phyloP scores from a whole-genome alignment of 345 rosid genomes.

The Microcos paniculata region DNA sequence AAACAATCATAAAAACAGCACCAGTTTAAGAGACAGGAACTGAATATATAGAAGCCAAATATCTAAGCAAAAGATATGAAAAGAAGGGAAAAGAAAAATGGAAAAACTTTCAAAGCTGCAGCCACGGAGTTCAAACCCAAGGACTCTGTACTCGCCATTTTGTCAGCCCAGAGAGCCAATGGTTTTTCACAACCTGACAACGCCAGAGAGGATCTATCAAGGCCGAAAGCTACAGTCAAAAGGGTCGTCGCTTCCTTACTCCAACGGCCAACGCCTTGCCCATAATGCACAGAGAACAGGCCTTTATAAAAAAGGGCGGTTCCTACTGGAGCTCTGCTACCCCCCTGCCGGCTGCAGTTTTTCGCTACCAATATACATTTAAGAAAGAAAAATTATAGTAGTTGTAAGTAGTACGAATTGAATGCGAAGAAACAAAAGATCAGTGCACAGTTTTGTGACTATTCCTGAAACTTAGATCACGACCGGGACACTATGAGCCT shows the following conservation, averaged over 20 bases:
- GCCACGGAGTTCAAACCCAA: not conserved
- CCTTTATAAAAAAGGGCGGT: not conserved
- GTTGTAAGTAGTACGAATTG: not conserved
- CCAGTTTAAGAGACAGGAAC: not conserved
- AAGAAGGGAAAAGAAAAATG: not conserved
- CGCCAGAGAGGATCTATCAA: not conserved
- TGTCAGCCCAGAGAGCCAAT: slow-evolving; percentile 1
- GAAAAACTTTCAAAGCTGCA: not conserved
- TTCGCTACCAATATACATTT: not conserved
- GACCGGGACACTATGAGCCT: not conserved
- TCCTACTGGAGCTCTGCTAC: not conserved
- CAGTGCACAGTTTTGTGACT: not conserved
- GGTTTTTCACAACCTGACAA: not conserved
- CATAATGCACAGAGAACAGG: not conserved
- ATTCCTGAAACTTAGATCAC: not conserved
- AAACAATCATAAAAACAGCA: slow-evolving; percentile 1
- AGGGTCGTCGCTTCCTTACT: not conserved
- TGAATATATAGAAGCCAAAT: not conserved
- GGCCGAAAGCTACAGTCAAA: not conserved
- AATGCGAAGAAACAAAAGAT: not conserved
- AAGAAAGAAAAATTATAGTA: not conserved
- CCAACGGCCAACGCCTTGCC: not conserved
- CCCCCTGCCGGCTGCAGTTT: not conserved
- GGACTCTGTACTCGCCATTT: not conserved
- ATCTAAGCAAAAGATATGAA: slow-evolving; percentile 1